A percentile compares a stretch with the other conserved stretches of the same genome.
These are phyloP conservation scores for Middelhovenomyces tepae DNA, from an alignment of 805 yeast genomes.

Conservation along the genomic window DNA sequence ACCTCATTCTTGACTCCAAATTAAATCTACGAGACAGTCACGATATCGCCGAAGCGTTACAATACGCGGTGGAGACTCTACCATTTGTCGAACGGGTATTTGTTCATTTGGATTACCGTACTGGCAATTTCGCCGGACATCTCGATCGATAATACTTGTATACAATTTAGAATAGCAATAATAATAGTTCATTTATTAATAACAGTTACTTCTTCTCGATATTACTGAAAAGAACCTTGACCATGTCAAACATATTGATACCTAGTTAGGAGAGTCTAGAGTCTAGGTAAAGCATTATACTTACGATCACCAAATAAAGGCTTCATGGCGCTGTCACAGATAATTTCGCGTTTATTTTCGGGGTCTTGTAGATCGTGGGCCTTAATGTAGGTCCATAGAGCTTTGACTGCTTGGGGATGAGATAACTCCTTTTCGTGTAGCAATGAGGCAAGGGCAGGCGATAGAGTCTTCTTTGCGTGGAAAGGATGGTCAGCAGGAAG, in stretches of 20 bases:
- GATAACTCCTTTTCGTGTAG: conserved; percentile 41
- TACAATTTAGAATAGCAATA: neutral
- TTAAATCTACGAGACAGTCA: conserved; percentile 58
- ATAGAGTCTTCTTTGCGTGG: conserved; percentile 38
- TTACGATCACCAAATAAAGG: conserved; percentile 47
- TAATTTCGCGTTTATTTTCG: conserved; percentile 50
- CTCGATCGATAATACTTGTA: conserved; percentile 11
- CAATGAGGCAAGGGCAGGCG: conserved; percentile 43
- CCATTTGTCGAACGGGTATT: conserved; percentile 75
- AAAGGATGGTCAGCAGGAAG: conserved; percentile 19
- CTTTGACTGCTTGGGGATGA: conserved; percentile 63
- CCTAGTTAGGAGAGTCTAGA: no score
- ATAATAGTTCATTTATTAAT: conserved; percentile 2
- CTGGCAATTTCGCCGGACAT: conserved; percentile 32
- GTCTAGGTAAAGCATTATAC: no score
- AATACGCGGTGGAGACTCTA: conserved; percentile 68
- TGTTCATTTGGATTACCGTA: conserved; percentile 58
- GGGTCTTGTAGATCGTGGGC: conserved; percentile 57
- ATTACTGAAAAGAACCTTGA: no score
- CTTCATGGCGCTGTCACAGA: conserved; percentile 51
- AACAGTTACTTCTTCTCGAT: no score
- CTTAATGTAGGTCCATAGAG: conserved; percentile 64
- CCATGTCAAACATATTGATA: no score
- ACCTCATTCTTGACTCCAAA: conserved; percentile 46
- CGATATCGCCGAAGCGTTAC: conserved; percentile 74